Conservation (phyloP, 2,329 filamentous ascomycete species). For the Xylariaceae sp. region DNA sequence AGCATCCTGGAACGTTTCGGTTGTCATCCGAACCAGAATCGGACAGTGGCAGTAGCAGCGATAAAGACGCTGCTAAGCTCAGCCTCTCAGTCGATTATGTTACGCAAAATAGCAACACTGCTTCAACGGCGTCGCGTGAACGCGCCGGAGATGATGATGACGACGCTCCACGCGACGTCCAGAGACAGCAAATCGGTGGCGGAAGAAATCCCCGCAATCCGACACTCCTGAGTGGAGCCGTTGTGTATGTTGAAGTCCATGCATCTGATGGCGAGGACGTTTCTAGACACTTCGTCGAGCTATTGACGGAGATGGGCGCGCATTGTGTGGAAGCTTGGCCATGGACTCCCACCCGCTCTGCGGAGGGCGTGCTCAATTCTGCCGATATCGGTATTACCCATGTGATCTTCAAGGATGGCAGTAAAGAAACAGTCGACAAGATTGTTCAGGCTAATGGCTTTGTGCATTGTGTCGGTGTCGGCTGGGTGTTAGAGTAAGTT, state of each 20-base stretch:
- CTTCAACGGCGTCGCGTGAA: no score
- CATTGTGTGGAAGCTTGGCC: constrained; percentile 70
- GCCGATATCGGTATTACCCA: constrained; percentile 73
- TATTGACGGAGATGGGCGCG: constrained; percentile 76
- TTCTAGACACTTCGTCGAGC: constrained; percentile 72
- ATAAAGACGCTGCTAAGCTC: no score
- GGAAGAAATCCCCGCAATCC: constrained; percentile 35
- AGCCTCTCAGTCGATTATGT: no score
- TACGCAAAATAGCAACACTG: no score
- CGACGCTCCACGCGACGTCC: no score
- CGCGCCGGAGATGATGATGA: no score
- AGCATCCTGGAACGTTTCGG: no score
- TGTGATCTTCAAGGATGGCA: constrained; percentile 85
- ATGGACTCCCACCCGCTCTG: constrained; percentile 54
- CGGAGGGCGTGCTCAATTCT: constrained; percentile 33
- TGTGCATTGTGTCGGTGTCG: constrained; percentile 80
- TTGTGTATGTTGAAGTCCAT: constrained; percentile 79
- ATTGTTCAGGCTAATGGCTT: constrained; percentile 65
- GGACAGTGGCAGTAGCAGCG: no score
- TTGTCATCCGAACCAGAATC: no score
- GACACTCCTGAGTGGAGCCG: constrained; percentile 59
- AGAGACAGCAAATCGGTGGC: no score
- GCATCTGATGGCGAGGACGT: constrained; percentile 77
- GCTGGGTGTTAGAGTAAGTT: constrained; percentile 82
- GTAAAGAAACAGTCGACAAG: constrained; percentile 73